Base-by-base conservation (phyloP, 768 basidiomycete genomes). In the Rhizopogon vulgaris region DNA sequence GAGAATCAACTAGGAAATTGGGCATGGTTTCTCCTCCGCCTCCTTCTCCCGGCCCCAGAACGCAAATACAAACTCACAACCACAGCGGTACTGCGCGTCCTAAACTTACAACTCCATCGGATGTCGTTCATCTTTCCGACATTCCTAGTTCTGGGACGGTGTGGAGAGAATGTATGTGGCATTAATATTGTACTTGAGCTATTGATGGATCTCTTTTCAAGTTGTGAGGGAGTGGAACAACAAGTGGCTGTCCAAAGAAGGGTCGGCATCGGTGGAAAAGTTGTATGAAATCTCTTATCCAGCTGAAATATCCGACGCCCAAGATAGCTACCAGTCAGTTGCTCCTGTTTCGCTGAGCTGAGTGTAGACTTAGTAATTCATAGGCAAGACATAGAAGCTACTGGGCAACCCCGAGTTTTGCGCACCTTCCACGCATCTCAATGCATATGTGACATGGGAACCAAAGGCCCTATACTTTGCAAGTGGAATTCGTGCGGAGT, bases 361-460 rank as follows among this genome's bases (percentile, higher is more conserved):
- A 57, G 48, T 5, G 42, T 27, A 5, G 34, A 27, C 30, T 37
- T 12, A 39, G 34, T 38, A 27, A 40, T 45, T 38, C 40, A 56
- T 27, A 64, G 62, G 39, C 55, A 58, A 25, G 62, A 75, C 71
- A 54, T 65, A 71, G 54, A 67, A 62, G 53, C 71, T 64, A 55
- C 63, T 57, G 48, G 66, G 62, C 41, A 69, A 1, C 47, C 72
- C 55, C 72, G 73, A 56, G 72, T 80, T 58, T 70, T 84, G 48
- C 75, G 78, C 57, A 82, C 78, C 37, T 85, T 82, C 59, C 79
- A 85, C 54, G 76, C 80, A 51, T 72, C 80, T 2, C 82, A 84
- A 54, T 84, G 83, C 58, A 82, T 86, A 38, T 86, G 84, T 68
- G 81, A 86, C 62, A 67, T 86, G 54, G 84, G 84, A 7, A 72